Base-by-base conservation (phyloP, 257 asterid species). In the Plantago elongata region DNA sequence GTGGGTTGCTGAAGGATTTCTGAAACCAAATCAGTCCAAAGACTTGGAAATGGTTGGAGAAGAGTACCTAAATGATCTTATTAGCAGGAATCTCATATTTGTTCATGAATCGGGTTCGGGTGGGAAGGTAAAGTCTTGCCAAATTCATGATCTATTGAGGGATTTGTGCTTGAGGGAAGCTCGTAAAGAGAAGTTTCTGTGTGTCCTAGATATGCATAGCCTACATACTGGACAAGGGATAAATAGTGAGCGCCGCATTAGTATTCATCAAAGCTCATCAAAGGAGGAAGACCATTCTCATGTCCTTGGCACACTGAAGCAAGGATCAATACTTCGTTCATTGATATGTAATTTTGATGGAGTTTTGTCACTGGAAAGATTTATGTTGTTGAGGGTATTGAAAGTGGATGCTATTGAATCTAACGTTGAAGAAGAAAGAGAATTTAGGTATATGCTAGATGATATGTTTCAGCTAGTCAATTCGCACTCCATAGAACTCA, bases 1-100 rank as follows among this genome's bases (percentile, higher is more conserved):
- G 18, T 67, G 72, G 72, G 47, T 67, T 3, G 72, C 61, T 1
- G 72, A 59, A 60, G 72, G 66, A 40, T 57, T 66, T 17, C 0
- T 57, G 5, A 58, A 37, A 11, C 59, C 60, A 49, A 18, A 13
- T 2, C 5, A 7, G 18, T 44, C 52, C 2, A 48, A 48, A 18
- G 42, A 17, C n/a, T 57, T 66, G 44, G 65, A 66, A 66, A 60
- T 38, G 13, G 27, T 50, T 18, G 66, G 22, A 13, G 4, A 18
- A 11, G 18, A 59, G 17, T 49, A 60, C 17, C 15, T 68, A 8
- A 14, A 1, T 4, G 57, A 60, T 2, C 66, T 68, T 10, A 12
- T 59, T 5, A 59, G 51, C 10, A 58, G 72, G 42, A 67, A 67
- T 40, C 52, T 67, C 51, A 11, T 59, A 18, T 18, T 50, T 3